Evolutionary conservation across 768 basidiomycete genomes (phyloP).

Genomic region (Kwoniella dendrophila): DNA sequence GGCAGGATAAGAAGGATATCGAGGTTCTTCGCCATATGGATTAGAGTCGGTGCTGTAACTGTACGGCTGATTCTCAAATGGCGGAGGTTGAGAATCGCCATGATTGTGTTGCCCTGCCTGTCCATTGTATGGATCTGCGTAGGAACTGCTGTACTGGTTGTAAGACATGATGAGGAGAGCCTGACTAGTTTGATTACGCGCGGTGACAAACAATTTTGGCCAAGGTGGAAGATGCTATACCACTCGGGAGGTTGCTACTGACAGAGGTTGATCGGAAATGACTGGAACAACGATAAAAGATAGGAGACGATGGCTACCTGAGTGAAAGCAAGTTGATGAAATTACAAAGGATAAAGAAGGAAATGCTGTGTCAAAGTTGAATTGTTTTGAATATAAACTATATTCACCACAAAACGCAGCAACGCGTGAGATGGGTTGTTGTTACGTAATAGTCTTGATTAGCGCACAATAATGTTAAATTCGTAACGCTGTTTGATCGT

Average conservation of each 20-base stretch:
- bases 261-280: background rate
- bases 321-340: background rate
- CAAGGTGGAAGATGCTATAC: no score
- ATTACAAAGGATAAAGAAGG: background rate
- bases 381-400: no score
- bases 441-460: background rate
- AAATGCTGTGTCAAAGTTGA: slow-evolving; percentile 9
- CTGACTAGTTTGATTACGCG: no score
- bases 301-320: no score
- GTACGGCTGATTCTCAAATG: slow-evolving; percentile 13
- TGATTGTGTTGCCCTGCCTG: slow-evolving; percentile 3
- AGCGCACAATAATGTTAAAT: background rate
- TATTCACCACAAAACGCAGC: background rate
- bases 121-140: slow-evolving; percentile 17
- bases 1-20: slow-evolving; percentile 26
- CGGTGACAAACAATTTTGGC: no score
- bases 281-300: background rate
- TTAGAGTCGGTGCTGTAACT: slow-evolving; percentile 22
- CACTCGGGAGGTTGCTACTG: background rate
- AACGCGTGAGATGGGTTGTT: background rate
- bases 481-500: background rate
- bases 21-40: slow-evolving; percentile 29
- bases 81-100: slow-evolving; percentile 19
- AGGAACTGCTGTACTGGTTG: slow-evolving; percentile 9
- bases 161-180: slow-evolving; percentile 11